Evolutionary conservation across 108 stramenopile species (phyloP).

Genomic region (Pseudonitzschia pungens): DNA sequence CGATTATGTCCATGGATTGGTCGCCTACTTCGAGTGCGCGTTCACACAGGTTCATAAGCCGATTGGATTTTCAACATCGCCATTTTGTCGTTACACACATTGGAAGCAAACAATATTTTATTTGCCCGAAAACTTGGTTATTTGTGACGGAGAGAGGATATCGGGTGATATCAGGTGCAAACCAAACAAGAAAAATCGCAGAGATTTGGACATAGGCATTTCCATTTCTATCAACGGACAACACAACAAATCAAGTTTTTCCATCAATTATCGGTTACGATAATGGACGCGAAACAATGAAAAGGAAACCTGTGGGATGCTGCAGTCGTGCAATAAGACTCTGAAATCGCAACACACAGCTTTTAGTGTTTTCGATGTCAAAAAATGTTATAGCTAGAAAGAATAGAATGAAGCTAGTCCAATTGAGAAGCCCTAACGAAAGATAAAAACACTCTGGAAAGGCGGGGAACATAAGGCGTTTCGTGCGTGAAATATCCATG

Average conservation of each 20-base stretch:
- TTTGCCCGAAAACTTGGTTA: constrained; percentile 50
- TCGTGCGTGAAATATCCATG: not conserved
- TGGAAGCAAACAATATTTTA: constrained; percentile 97
- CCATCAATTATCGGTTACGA: constrained; percentile 66
- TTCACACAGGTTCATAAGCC: constrained; percentile 95
- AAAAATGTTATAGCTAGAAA: too few relatives aligned
- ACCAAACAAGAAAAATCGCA: constrained; percentile 67
- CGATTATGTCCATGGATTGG: constrained; percentile 90
- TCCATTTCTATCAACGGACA: constrained; percentile 54
- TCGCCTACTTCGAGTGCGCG: constrained; percentile 94
- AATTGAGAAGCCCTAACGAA: not conserved
- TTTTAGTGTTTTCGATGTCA: too few relatives aligned
- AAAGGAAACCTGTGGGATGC: not conserved
- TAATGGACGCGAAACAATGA: constrained; percentile 10
- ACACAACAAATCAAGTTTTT: constrained; percentile 48
- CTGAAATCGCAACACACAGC: too few relatives aligned
- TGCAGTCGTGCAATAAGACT: too few relatives aligned
- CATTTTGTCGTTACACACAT: constrained; percentile 93
- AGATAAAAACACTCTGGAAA: not conserved
- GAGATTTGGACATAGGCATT: constrained; percentile 78
- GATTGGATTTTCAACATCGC: constrained; percentile 93
- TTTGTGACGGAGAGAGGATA: constrained; percentile 69
- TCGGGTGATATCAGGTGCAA: constrained; percentile 59
- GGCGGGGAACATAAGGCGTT: not conserved
- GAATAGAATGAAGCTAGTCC: too few relatives aligned